A percentile compares a stretch with the other conserved stretches of the same genome.
phyloP scores from a whole-genome alignment of 2,329 filamentous ascomycete genomes.

The Plectosphaerella sp. region DNA sequence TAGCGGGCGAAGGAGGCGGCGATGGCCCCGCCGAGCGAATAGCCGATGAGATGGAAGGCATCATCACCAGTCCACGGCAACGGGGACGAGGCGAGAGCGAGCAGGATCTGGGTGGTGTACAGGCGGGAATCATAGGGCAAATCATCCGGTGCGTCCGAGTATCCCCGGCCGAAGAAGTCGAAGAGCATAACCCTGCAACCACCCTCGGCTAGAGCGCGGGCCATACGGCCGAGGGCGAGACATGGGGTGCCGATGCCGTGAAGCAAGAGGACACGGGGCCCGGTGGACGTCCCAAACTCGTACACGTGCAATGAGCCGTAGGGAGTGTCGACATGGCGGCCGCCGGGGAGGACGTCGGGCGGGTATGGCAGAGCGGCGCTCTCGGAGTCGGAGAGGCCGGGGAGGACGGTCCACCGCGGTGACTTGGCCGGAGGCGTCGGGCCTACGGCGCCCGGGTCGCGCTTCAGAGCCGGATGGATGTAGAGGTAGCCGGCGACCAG shows the following conservation, averaged over 20 bases:
- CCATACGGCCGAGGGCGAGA: conserved; percentile 62
- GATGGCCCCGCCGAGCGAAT: conserved; percentile 76
- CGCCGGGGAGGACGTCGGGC: conserved; percentile 64
- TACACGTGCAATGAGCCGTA: conserved; percentile 72
- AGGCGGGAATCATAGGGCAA: conserved; percentile 59
- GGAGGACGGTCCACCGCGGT: conserved; percentile 7
- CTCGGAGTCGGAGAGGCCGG: conserved; percentile 16
- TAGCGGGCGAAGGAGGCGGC: conserved; percentile 64
- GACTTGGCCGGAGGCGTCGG: conserved; percentile 10
- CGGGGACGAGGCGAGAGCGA: conserved; percentile 60
- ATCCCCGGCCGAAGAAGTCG: conserved; percentile 74
- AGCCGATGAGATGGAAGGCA: conserved; percentile 70
- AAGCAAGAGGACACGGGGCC: conserved; percentile 68
- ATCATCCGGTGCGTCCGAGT: conserved; percentile 61
- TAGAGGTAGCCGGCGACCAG: conserved; percentile 29
- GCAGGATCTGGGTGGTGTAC: conserved; percentile 61
- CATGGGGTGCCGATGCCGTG: conserved; percentile 81
- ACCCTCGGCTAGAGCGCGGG: conserved; percentile 56
- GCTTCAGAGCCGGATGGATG: conserved; percentile 16
- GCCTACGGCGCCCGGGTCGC: background rate
- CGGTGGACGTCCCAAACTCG: conserved; percentile 72
- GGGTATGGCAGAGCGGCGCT: conserved; percentile 55
- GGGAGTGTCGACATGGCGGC: conserved; percentile 61
- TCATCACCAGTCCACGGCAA: conserved; percentile 49
- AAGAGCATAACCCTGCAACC: conserved; percentile 79